Evolutionary conservation across 139 green algal genomes (phyloP).

Genomic region (Trebouxia sp.): DNA sequence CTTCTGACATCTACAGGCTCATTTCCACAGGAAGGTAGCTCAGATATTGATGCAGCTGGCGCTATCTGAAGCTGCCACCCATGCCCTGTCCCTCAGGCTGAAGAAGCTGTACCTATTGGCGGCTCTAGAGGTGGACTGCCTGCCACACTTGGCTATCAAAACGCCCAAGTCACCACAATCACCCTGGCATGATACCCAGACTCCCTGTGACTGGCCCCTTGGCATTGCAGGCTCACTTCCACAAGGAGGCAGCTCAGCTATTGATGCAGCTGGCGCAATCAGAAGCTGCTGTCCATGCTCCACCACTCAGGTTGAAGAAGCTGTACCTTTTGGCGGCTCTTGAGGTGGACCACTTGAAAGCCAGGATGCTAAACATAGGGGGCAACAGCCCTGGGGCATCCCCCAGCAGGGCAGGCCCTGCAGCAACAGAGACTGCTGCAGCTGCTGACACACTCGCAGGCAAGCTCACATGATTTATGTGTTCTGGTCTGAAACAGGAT

Average conservation of each 20-base stretch:
- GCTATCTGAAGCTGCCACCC: no score
- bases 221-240: conserved; percentile 54
- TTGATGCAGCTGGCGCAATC: conserved; percentile 53
- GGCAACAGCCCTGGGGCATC: conserved; percentile 15
- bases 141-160: no score
- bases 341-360: conserved; percentile 71
- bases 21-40: conserved; percentile 67
- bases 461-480: no score
- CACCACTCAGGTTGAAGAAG: conserved; percentile 80
- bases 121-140: conserved; percentile 72
- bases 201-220: no score
- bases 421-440: background rate
- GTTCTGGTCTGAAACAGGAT: no score
- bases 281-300: conserved; percentile 41
- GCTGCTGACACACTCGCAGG: conserved; percentile 66
- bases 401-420: background rate
- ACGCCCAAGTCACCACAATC: no score
- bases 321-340: conserved; percentile 83
- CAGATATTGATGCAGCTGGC: no score
- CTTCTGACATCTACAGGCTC: no score
- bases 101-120: conserved; percentile 86
- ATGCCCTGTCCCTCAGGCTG: conserved; percentile 63
- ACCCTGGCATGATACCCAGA: no score
- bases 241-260: conserved; percentile 74
- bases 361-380: conserved; percentile 53